Percentiles rank a stretch among this genome's conserved stretches.
Evolutionary conservation across 1,284 basidiomycete genomes (phyloP).

Genomic region (Papiliotrema laurentii): DNA sequence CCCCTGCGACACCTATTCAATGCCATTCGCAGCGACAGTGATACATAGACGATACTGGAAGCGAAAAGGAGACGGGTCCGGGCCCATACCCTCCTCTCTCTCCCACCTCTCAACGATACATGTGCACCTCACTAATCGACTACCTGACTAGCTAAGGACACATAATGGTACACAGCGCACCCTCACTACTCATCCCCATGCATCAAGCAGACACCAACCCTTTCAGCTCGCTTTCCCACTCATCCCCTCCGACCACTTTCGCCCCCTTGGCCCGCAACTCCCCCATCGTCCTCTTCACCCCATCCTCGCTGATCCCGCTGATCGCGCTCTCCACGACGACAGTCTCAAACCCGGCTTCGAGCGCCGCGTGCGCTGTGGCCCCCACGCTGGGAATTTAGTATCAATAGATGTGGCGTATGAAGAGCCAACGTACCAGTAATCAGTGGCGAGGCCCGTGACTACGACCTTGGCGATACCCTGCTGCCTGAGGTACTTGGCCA

Average conservation of each 20-base stretch:
- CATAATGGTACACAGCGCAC: no score
- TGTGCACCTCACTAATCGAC: no score
- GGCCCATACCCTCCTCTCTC: no score
- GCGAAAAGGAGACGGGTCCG: no score
- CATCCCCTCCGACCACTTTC: constrained; percentile 9
- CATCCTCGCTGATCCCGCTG: constrained; percentile 20
- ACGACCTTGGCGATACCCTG: constrained; percentile 51
- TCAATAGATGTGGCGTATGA: not conserved
- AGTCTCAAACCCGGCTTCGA: constrained; percentile 22
- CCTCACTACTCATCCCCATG: no score
- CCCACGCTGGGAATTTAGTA: constrained; percentile 20
- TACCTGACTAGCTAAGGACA: no score
- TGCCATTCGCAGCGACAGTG: no score
- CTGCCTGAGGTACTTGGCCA: constrained; percentile 45
- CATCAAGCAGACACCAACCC: not conserved
- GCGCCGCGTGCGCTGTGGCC: constrained; percentile 24
- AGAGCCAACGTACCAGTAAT: constrained; percentile 55
- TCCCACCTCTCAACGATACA: no score
- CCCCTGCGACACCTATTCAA: no score
- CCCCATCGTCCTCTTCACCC: constrained; percentile 17
- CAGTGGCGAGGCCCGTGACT: constrained; percentile 59
- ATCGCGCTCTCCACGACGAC: constrained; percentile 22
- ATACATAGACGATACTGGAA: no score
- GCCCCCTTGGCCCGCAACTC: constrained; percentile 15
- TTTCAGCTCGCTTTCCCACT: constrained; percentile 8